Percentiles rank a stretch among this genome's conserved stretches.
Evolutionary conservation across 73 alveolate species (phyloP).

Genomic region (Paraurostyla sp.): DNA sequence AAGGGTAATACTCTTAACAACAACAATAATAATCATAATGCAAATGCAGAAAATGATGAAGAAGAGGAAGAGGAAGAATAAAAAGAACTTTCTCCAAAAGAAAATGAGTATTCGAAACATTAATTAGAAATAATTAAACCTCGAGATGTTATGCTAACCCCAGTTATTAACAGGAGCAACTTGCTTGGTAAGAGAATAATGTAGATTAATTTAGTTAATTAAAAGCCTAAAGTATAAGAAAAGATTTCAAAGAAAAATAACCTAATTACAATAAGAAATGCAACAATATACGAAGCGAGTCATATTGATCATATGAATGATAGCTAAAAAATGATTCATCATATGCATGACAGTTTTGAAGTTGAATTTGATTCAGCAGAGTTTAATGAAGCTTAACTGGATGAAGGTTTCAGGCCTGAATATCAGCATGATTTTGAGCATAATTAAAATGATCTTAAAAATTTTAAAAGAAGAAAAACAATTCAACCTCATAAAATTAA

Average conservation of each 20-base stretch:
- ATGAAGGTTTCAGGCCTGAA: slow-evolving; percentile 35
- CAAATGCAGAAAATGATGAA: not conserved
- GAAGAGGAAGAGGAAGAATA: slow-evolving; percentile 35
- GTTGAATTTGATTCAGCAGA: slow-evolving; percentile 59
- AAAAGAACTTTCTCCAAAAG: too few relatives aligned
- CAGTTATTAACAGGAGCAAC: not conserved
- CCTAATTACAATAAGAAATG: slow-evolving; percentile 33
- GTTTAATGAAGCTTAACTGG: not conserved
- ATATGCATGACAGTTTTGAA: slow-evolving; percentile 40
- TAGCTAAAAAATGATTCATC: not conserved
- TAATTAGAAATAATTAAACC: not conserved
- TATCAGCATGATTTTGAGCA: slow-evolving; percentile 7
- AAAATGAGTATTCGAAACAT: too few relatives aligned
- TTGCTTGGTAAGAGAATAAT: not conserved
- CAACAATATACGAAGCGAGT: slow-evolving; percentile 48
- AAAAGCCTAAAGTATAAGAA: too few relatives aligned
- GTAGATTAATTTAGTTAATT: too few relatives aligned
- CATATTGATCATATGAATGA: not conserved
- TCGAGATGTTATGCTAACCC: not conserved
- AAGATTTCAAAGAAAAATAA: not conserved
- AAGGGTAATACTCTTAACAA: too few relatives aligned
- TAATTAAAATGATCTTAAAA: not conserved
- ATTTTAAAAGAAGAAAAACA: not conserved
- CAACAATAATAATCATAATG: too few relatives aligned
- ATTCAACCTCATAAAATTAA: too few relatives aligned